Conservation (phyloP, 306 rosid species). For the Mimosa pudica region DNA sequence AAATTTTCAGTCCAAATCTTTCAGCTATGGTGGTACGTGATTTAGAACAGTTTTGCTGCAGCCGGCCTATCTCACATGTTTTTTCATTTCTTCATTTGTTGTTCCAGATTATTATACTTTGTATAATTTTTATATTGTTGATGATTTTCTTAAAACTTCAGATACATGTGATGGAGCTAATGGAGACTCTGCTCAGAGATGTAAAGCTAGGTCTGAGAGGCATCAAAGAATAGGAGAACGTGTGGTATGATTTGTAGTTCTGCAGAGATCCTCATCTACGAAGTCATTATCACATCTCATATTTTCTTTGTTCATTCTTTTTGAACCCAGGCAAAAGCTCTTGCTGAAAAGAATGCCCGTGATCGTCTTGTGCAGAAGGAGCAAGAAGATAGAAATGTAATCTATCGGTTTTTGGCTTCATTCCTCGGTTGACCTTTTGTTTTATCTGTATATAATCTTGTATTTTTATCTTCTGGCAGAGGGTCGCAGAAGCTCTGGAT, state of each 20-base stretch:
- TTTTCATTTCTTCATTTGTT: neutral
- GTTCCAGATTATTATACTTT: conserved; percentile 26
- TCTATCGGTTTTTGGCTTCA: conserved; percentile 22
- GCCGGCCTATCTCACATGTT: conserved; percentile 4
- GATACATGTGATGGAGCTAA: conserved; percentile 55
- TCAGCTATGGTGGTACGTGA: conserved; percentile 65
- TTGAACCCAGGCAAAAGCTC: conserved; percentile 76
- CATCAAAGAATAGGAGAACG: conserved; percentile 86
- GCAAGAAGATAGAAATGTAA: conserved; percentile 90
- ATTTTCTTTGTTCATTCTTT: conserved; percentile 40
- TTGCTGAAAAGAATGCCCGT: conserved; percentile 88
- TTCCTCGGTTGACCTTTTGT: conserved; percentile 14
- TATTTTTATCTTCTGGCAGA: conserved; percentile 53
- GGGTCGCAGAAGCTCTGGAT: conserved; percentile 82
- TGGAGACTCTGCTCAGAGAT: conserved; percentile 74
- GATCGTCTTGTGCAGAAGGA: conserved; percentile 80
- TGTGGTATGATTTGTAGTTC: conserved; percentile 62
- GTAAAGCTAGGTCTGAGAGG: conserved; percentile 78
- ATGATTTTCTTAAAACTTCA: conserved; percentile 46
- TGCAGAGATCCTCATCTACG: conserved; percentile 20
- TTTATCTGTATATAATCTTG: conserved; percentile 34
- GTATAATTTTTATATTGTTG: conserved; percentile 34
- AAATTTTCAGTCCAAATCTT: conserved; percentile 57
- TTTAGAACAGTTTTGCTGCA: conserved; percentile 27
- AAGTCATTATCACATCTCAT: conserved; percentile 24